Evolutionary conservation across 345 rosid species (phyloP), one percentile per base, ranked within the genome.

Genomic region (Populus euphratica): DNA sequence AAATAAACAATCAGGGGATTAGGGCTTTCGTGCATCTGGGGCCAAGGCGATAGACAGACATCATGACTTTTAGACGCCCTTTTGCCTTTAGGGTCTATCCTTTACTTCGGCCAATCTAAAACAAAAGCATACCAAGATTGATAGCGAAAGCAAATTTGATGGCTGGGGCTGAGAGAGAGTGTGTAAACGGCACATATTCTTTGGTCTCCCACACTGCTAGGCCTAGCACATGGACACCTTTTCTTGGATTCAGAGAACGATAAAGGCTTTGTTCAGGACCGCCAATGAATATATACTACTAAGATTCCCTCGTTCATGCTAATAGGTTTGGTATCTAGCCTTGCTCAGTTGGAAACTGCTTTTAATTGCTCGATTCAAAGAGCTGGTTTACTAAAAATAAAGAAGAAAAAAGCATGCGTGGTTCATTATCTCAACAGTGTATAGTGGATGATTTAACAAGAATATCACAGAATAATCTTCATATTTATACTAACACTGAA

Each of bases 61-160:
- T 47, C 6, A 47, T 47, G 52, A 4, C 18, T 43, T 14, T 12
- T 47, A 14, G 5, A 47, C 14, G 29, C 6, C 5, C 64, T 23
- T 59, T 23, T 10, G 29, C 64, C 64, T 59, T 59, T 10, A 11
- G 78, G 52, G 74, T 47, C 44, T 11, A 29, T 5, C 67, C 41
- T 70, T 82, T 81, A 16, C 47, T 17, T n/a, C 75, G 76, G 75
- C 78, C 52, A 63, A 69, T 79, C 61, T 44, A 38, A 56, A 72
- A 78, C 9, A 54, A 76, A 80, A 64, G 49, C 61, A 73, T 10
- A n/a, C 33, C 13, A 52, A 39, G 54, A 14, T 12, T 54, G 82
- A 79, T 68, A 76, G 76, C 4, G 73, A 79, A 83, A 82, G 89
- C 82, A 85, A 75, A 50, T 61, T 79, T 61, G 76, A 61, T 79